These are phyloP conservation scores for Fusarium concolor DNA, from an alignment of 2,329 filamentous ascomycete species.

Conservation along the genomic window DNA sequence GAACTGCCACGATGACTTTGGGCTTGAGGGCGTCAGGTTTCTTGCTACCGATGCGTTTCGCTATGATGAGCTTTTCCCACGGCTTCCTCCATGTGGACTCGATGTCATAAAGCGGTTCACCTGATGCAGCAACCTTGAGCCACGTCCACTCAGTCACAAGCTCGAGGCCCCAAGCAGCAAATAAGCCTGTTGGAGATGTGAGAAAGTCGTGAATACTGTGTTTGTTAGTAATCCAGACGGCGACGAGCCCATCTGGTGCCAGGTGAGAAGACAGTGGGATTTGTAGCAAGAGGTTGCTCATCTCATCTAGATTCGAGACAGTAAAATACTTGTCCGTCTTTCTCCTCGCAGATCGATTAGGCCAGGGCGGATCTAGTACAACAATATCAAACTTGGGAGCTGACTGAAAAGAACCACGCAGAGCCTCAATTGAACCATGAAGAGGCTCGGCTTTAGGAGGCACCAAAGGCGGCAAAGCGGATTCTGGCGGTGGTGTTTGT, in stretches of 20 bases:
- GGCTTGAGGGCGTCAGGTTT: conserved; percentile 44
- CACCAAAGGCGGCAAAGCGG: conserved; percentile 46
- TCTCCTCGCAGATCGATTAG: conserved; percentile 77
- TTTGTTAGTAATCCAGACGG: conserved; percentile 84
- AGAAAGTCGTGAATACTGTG: conserved; percentile 67
- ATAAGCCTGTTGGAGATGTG: conserved; percentile 64
- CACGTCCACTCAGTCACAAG: conserved; percentile 79
- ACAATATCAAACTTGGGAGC: conserved; percentile 73
- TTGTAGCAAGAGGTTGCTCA: conserved; percentile 61
- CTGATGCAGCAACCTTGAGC: conserved; percentile 76
- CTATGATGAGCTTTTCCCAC: conserved; percentile 79
- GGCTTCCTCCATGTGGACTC: conserved; percentile 76
- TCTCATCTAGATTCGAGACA: conserved; percentile 58
- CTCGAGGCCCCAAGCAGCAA: conserved; percentile 74
- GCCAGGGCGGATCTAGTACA: conserved; percentile 83
- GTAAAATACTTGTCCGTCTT: conserved; percentile 64
- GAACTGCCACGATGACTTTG: conserved; percentile 75
- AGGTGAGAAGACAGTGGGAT: conserved; percentile 70
- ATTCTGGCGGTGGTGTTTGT: neutral
- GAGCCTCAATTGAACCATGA: conserved; percentile 60
- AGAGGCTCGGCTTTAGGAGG: conserved; percentile 60
- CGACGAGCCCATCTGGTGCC: conserved; percentile 67
- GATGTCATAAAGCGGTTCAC: conserved; percentile 72
- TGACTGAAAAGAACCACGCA: conserved; percentile 55
- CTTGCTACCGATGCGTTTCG: conserved; percentile 53